Evolutionary conservation across 2,329 filamentous ascomycete genomes (phyloP), one percentile per base, ranked within the genome.

Genomic region (Akanthomyces lecanii): DNA sequence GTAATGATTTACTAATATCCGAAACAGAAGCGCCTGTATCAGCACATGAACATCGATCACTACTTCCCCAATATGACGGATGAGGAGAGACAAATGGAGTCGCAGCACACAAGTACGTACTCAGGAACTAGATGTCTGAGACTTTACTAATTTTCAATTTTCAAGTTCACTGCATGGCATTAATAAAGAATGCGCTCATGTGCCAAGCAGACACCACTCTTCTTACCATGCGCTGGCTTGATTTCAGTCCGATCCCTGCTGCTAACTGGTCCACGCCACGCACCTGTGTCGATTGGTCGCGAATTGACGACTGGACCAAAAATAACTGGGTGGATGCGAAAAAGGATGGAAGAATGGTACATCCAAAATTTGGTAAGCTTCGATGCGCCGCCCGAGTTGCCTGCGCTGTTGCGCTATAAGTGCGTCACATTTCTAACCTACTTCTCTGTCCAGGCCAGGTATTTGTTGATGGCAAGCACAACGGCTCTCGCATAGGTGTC

Each of bases 1-100:
- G 0, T 28, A n/a, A 5, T 1, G 40, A 10, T 14, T 14, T 28
- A 33, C 33, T 54, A 42, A 54, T 28, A 5, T 11, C 28, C 16
- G 25, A 42, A 33, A 36, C 25, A 56, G 54, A 56, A 56, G n/a
- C 54, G 54, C 14, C 18, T 56, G 14, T 56, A 56, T 56, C 54
- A 56, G 11, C 54, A 56, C 54, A 56, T 56, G 40, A 56, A 56
- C 11, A 14, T 56, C 12, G 54, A 56, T 23, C 42, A 56, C 42
- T 56, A 56, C 54, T 56, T 56, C 18, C 54, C 54, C 23, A 56
- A 56, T 25, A 56, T 56, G 54, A 56, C 54, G 16, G 54, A 56
- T 12, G 40, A 56, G 25, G 54, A 56, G 54, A 30, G 54, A 21
- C 54, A 47, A 16, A 47, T 45, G 54, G 54, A 56, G 25, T 56